Evolutionary conservation across 1,284 basidiomycete genomes (phyloP).

Genomic region (Pseudozyma flocculosa): DNA sequence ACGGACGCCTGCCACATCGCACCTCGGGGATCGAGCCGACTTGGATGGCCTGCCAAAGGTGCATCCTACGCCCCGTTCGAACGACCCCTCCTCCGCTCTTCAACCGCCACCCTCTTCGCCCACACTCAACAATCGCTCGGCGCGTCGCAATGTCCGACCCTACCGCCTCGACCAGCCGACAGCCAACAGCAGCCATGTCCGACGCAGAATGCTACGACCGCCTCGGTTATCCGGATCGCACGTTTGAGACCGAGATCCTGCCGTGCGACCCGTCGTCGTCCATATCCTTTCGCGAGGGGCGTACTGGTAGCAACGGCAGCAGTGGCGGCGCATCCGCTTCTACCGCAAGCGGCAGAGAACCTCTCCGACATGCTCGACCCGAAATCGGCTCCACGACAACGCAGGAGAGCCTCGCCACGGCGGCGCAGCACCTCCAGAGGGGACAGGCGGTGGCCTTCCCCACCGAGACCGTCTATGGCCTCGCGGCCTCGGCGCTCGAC

Average conservation of each 20-base stretch:
- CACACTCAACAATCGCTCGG: too few relatives aligned
- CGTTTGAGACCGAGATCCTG: slow-evolving; percentile 26
- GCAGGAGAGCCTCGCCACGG: slow-evolving; percentile 33
- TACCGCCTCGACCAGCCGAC: too few relatives aligned
- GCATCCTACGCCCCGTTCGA: too few relatives aligned
- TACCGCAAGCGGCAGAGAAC: slow-evolving; percentile 4
- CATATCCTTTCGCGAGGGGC: slow-evolving; percentile 21
- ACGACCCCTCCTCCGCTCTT: too few relatives aligned
- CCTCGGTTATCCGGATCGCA: slow-evolving; percentile 31
- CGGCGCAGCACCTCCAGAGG: slow-evolving; percentile 43
- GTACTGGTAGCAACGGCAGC: slow-evolving; percentile 2
- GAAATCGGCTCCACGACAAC: slow-evolving; percentile 30
- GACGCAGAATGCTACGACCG: too few relatives aligned
- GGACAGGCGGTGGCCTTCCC: slow-evolving; percentile 76
- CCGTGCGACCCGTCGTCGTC: slow-evolving; percentile 9
- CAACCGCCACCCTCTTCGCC: too few relatives aligned
- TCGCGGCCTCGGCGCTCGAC: slow-evolving; percentile 79
- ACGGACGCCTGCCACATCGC: too few relatives aligned
- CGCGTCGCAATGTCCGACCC: too few relatives aligned
- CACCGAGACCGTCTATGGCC: slow-evolving; percentile 97
- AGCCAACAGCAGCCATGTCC: too few relatives aligned
- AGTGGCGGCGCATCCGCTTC: not conserved
- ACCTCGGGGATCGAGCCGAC: too few relatives aligned
- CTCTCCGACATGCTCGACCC: slow-evolving; percentile 7
- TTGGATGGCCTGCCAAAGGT: too few relatives aligned